Conservation (phyloP, 2,329 filamentous ascomycete species). For the Zasmidium citrigriseum region DNA sequence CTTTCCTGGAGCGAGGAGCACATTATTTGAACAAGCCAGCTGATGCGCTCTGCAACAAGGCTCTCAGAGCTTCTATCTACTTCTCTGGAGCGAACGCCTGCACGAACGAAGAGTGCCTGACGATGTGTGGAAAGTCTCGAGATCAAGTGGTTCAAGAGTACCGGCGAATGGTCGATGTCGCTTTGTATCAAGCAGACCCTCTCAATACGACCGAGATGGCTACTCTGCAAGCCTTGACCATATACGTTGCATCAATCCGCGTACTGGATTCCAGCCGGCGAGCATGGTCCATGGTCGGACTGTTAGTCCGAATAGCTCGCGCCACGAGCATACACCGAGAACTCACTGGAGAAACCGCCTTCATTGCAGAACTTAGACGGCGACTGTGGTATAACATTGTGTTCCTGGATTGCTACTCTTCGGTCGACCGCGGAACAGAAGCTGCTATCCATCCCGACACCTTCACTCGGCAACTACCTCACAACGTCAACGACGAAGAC, state of each 20-base stretch:
- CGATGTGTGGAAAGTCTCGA: slow-evolving; percentile 20
- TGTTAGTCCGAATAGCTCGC: slow-evolving; percentile 36
- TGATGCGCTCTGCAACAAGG: slow-evolving; percentile 26
- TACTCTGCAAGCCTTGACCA: slow-evolving; percentile 32
- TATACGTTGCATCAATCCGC: slow-evolving; percentile 29
- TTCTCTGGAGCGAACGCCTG: slow-evolving; percentile 35
- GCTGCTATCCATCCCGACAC: slow-evolving; percentile 26
- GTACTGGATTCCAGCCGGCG: slow-evolving; percentile 29
- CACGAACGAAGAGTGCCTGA: slow-evolving; percentile 31
- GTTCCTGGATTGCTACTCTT: slow-evolving; percentile 33
- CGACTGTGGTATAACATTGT: slow-evolving; percentile 35
- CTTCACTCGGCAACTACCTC: slow-evolving; percentile 28
- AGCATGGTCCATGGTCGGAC: slow-evolving; percentile 33
- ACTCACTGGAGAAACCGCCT: slow-evolving; percentile 22
- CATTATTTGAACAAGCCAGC: slow-evolving; percentile 29
- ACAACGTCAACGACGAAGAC: slow-evolving; percentile 35
- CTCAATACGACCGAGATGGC: slow-evolving; percentile 34
- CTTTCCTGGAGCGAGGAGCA: slow-evolving; percentile 24
- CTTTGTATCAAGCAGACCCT: slow-evolving; percentile 34
- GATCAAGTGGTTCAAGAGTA: slow-evolving; percentile 26
- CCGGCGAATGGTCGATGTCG: slow-evolving; percentile 29
- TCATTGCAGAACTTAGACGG: slow-evolving; percentile 33
- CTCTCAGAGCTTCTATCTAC: slow-evolving; percentile 32
- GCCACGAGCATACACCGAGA: slow-evolving; percentile 35
- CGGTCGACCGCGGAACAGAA: slow-evolving; percentile 34